Evolutionary conservation across 805 yeast genomes (phyloP), one percentile per base, ranked within the genome.

Genomic region (Kregervanrija pseudodelftensis): DNA sequence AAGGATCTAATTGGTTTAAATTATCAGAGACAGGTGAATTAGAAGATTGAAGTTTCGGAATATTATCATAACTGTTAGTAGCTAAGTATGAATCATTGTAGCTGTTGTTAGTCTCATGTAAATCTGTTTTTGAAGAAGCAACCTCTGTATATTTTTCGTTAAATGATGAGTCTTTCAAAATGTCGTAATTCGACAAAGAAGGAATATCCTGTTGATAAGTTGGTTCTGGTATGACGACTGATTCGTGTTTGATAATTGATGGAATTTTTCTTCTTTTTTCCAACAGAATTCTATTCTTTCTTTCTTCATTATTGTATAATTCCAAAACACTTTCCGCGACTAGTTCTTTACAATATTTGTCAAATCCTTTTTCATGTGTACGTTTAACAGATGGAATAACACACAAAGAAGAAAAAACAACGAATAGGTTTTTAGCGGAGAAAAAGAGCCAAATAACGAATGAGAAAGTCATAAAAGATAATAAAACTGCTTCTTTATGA

Each of bases 391-490:
- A 17, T 3, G 40, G 32, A 9, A 60, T 49, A 9, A 61, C 44
- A 37, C 55, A 54, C 14, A 50, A 39, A 1, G 64, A 52, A 7
- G 58, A 39, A 1, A 61, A 9, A 1, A 62, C 35, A 3, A 57
- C 44, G 10, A 47, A 11, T 5, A 62, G 33, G 41, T 60, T 50
- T 39, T 56, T 60, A 14, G 46, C 43, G 1, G 64, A 73, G 68
- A 85, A 84, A 43, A 84, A 63, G 11, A 79, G 66, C 90, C 93
- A 88, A 52, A 88, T 74, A 12, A 76, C 59, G 54, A 88, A 77
- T 1, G 95, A 84, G 46, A 84, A 71, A 35, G 83, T 69, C 91
- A 87, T 86, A 51, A 84, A 73, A 28, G 87, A 76, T 22, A 88
- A 60, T 17, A 87, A 74, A n/a, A 87, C 65, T 2, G 95, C 86